A percentile compares a stretch with the other conserved stretches of the same genome.
These are phyloP conservation scores for Carpinus fangiana DNA, from an alignment of 306 rosid species.

Conservation along the genomic window DNA sequence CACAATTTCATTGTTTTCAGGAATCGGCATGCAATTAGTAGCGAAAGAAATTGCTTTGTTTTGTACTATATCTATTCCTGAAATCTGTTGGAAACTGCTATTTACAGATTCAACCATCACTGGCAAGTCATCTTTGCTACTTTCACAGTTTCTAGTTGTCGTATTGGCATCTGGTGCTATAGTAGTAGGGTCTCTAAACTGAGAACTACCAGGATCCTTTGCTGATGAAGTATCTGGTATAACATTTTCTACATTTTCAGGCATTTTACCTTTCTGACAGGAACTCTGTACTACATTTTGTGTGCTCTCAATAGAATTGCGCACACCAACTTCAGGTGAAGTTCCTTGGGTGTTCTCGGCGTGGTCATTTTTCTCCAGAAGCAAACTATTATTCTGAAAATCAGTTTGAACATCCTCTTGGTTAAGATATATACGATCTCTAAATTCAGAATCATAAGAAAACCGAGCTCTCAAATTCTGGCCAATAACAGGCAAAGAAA, in stretches of 20 bases:
- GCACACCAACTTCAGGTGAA: conserved; percentile 36
- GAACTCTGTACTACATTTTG: conserved; percentile 28
- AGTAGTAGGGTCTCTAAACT: conserved; percentile 32
- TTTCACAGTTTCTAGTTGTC: conserved; percentile 12
- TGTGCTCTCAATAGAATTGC: conserved; percentile 29
- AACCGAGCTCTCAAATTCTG: conserved; percentile 77
- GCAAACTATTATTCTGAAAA: conserved; percentile 31
- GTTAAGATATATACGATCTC: conserved; percentile 34
- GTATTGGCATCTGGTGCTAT: conserved; percentile 16
- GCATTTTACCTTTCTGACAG: conserved; percentile 22
- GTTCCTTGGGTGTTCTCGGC: conserved; percentile 25
- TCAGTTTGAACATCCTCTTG: conserved; percentile 33
- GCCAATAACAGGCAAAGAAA: conserved; percentile 83
- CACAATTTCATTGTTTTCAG: conserved; percentile 33
- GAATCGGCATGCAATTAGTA: conserved; percentile 12
- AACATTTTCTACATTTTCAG: conserved; percentile 32
- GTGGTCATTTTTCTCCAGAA: conserved; percentile 37
- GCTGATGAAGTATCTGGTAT: conserved; percentile 35
- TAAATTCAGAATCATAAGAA: conserved; percentile 52
- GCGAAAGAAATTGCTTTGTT: conserved; percentile 28
- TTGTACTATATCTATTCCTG: conserved; percentile 23
- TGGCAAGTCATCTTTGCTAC: conserved; percentile 21
- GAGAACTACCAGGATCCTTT: conserved; percentile 41
- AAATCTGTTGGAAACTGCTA: conserved; percentile 33
- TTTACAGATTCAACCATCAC: conserved; percentile 28